Evolutionary conservation across 2,329 filamentous ascomycete genomes (phyloP), one percentile per base, ranked within the genome.

Genomic region (Fusarium sp.): DNA sequence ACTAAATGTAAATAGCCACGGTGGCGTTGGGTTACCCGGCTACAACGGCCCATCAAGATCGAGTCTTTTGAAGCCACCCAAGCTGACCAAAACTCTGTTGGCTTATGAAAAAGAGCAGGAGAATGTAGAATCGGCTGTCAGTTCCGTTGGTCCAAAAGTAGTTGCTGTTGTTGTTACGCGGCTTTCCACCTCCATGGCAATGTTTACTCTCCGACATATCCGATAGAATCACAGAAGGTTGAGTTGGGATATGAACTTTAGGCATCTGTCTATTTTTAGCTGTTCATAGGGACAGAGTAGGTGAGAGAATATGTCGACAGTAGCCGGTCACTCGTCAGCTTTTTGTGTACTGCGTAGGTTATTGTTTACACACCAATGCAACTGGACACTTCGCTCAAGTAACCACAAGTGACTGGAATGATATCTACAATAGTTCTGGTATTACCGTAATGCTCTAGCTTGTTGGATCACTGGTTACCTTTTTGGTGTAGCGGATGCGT

Each of bases 11-110:
- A 32, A 62, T 38, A 39, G 42, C 36, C 49, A 62, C 46, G 21
- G 47, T 55, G 49, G 59, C 42, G 57, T 32, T 11, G 12, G 23
- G 34, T 57, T 21, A 40, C 44, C 32, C 58, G 26, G 58, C 51
- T 56, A 63, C 57, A 57, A 42, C 44, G 58, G 58, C 32, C 11
- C 24, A 12, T 14, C 30, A 14, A 52, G 49, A 17, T 14, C 12
- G 15, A 24, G 28, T 38, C 26, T 17, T 23, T 20, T 21, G 19
- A 38, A 45, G 46, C 32, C 46, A 24, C 20, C 24, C 14, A 15
- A 8, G 7, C 28, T 21, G 20, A 12, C 21, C 11, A 44, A 28
- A 20, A 32, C 32, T 20, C 12, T 14, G 20, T n/a, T 15, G 17
- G 30, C 30, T 12, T 32, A 32, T 32, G 14, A 32, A 32, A 5